phyloP scores from a whole-genome alignment of 441 rosid genomes.

The Corymbia citriodora region DNA sequence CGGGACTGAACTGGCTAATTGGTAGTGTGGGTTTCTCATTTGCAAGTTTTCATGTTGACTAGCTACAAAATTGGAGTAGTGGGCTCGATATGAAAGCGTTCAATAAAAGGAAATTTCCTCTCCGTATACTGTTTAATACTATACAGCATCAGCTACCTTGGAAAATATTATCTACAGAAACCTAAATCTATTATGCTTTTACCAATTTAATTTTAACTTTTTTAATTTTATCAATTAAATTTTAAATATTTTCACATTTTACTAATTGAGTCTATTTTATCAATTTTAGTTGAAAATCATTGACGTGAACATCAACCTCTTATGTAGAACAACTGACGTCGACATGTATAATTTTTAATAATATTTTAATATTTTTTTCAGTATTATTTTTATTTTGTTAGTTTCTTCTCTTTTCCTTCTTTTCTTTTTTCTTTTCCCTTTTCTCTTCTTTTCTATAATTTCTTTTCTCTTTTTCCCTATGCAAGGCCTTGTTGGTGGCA shows the following conservation, averaged over 20 bases:
- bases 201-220: fast-evolving
- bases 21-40: not conserved
- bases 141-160: fast-evolving
- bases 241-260: fast-evolving
- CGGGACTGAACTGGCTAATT: not conserved
- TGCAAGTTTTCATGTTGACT: not conserved
- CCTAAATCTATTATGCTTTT: no score
- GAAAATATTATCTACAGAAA: no score
- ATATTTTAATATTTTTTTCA: no score
- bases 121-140: not conserved
- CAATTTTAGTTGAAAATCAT: fast-evolving
- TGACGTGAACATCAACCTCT: no score
- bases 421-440: not conserved
- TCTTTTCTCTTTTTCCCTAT: not conserved
- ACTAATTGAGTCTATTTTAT: fast-evolving
- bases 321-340: no score
- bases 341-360: not conserved
- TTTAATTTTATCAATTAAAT: no score
- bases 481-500: not conserved
- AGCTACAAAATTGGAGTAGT: not conserved
- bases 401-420: not conserved
- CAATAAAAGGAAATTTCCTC: not conserved
- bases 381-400: no score
- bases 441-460: no score
- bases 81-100: not conserved